These are phyloP conservation scores for Bryum argenteum DNA, from an alignment of 225 moss, liverwort and hornwort genomes.

Conservation along the genomic window DNA sequence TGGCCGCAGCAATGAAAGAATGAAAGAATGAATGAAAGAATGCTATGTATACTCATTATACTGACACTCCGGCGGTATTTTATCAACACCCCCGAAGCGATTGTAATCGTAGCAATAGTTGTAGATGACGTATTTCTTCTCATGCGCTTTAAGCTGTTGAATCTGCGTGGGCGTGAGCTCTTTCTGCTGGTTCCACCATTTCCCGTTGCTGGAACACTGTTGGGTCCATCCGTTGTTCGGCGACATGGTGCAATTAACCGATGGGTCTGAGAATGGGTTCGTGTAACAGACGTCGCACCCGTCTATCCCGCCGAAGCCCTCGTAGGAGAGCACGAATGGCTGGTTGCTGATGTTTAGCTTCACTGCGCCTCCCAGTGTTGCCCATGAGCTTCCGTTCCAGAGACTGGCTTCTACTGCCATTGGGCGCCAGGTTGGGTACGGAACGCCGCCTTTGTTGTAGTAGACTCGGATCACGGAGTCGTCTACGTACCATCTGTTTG, in stretches of 20 bases:
- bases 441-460: conserved; percentile 23
- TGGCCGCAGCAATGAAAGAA: too few relatives aligned
- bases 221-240: not conserved
- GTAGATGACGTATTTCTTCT: conserved; percentile 14
- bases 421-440: conserved; percentile 21
- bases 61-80: conserved; percentile 49
- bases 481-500: conserved; percentile 43
- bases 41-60: conserved; percentile 16
- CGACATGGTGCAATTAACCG: not conserved
- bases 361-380: conserved; percentile 24
- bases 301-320: conserved; percentile 32
- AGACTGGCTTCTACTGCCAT: conserved; percentile 31
- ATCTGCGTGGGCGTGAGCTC: not conserved
- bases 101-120: conserved; percentile 56
- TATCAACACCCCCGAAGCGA: conserved; percentile 7
- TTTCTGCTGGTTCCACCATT: not conserved
- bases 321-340: conserved; percentile 29
- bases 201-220: not conserved
- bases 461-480: conserved; percentile 48
- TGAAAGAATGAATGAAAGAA: too few relatives aligned
- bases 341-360: conserved; percentile 20
- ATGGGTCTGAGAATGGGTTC: not conserved
- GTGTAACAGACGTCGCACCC: conserved; percentile 4
- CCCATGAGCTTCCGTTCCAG: conserved; percentile 50
- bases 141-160: not conserved